phyloP scores from a whole-genome alignment of 257 asterid species.

The Gentiana dahurica region DNA sequence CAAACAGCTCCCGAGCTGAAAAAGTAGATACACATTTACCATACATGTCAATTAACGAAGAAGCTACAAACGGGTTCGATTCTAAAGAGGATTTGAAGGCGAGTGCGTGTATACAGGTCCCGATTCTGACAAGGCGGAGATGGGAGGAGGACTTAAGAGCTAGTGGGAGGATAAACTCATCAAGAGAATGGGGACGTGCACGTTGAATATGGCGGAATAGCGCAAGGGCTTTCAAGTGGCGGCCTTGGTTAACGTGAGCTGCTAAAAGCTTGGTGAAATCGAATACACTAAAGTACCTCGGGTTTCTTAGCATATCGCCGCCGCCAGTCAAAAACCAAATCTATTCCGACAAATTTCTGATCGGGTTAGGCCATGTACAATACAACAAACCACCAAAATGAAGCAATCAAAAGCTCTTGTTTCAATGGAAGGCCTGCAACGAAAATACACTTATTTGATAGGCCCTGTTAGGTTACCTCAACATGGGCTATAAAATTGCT shows the following conservation, averaged over 20 bases:
- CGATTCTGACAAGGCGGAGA: constrained; percentile 17
- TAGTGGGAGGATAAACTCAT: constrained; percentile 38
- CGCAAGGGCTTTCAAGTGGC: constrained; percentile 29
- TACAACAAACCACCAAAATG: no score
- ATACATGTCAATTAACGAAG: constrained; percentile 31
- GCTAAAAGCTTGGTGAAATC: constrained; percentile 35
- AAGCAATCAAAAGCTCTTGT: no score
- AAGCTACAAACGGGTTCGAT: constrained; percentile 36
- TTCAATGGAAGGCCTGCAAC: no score
- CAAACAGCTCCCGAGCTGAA: constrained; percentile 30
- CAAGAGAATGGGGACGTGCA: constrained; percentile 22
- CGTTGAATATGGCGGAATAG: constrained; percentile 31
- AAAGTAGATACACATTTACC: constrained; percentile 30
- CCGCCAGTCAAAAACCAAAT: no score
- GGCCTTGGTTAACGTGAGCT: constrained; percentile 33
- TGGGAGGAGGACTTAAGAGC: constrained; percentile 37
- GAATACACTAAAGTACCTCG: constrained; percentile 32
- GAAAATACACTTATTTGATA: no score
- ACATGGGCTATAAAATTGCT: no score
- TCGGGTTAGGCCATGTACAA: no score
- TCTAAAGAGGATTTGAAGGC: constrained; percentile 16
- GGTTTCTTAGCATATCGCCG: neutral
- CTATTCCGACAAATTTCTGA: no score
- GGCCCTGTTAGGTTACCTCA: no score
- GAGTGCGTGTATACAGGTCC: constrained; percentile 28